Conservation (phyloP, 768 basidiomycete species). For the Ramaria sp. region DNA sequence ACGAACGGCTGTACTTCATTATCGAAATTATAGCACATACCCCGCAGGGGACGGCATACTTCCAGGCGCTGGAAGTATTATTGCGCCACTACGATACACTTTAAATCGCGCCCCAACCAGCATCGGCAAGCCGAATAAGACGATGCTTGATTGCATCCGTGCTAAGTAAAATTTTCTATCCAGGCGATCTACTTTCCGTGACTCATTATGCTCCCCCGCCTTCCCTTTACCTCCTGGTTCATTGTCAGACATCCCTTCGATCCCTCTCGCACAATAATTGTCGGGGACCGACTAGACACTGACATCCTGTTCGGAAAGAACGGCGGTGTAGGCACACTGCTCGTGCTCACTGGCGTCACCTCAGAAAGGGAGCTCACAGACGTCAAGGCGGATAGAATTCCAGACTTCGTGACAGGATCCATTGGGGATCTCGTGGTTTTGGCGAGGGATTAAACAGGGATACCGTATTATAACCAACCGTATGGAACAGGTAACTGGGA, state of each 20-base stretch:
- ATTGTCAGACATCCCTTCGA: conserved; percentile 69
- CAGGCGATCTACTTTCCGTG: no score
- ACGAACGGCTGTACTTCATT: not conserved
- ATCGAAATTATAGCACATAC: conserved; percentile 49
- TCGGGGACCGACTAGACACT: conserved; percentile 91
- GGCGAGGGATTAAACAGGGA: not conserved
- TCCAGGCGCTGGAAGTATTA: conserved; percentile 80
- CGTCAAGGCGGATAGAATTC: conserved; percentile 58
- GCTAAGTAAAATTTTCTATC: conserved; percentile 38
- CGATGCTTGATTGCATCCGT: conserved; percentile 90
- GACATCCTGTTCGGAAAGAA: conserved; percentile 90
- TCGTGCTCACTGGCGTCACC: conserved; percentile 78
- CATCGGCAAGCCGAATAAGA: conserved; percentile 84
- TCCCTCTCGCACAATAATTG: conserved; percentile 81
- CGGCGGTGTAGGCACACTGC: conserved; percentile 76
- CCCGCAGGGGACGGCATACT: conserved; percentile 63
- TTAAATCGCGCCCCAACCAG: conserved; percentile 60
- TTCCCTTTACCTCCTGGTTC: not conserved
- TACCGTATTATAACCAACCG: no score
- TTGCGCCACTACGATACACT: conserved; percentile 70
- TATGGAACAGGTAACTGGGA: no score
- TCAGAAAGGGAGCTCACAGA: conserved; percentile 52
- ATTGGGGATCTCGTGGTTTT: conserved; percentile 65
- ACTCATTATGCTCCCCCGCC: not conserved
- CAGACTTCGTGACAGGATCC: conserved; percentile 70